Base-by-base conservation (phyloP, 202 grass and related monocot species). In the Hordeum pubiflorum region DNA sequence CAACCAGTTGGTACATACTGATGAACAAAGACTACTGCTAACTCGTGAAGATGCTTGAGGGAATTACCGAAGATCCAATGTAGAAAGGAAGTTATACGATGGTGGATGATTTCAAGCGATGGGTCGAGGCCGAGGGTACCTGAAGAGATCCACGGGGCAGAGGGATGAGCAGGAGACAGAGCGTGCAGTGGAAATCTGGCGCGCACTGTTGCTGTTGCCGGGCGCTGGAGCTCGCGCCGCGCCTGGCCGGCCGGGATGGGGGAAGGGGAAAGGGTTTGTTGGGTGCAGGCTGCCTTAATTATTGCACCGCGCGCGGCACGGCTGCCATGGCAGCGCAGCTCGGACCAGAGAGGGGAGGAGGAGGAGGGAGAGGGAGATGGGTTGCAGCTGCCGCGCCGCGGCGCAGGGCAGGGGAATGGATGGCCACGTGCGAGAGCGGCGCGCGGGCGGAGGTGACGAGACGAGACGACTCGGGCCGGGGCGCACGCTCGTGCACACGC, bases 401-500 rank as follows among this genome's bases (percentile, higher is more conserved):
- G 44, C 11, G 74, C 69, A 56, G 78, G 26, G 79, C 56, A 58
- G 66, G n/a, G 58, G 87, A 72, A 73, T 71, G 63, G 80, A 73
- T 71, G 63, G 76, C 76, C 83, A 89, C 90, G 84, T 92, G 86
- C 86, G 83, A 65, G 80, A 83, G 83, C 90, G 72, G 86, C 83
- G 82, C 46, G 21, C 38, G 59, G 72, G 87, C 67, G 73, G 90
- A 97, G 81, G 88, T 90, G 93, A 90, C 90, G 75, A 82, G 93
- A 90, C 90, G 75, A 82, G 65, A 91, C 88, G 67, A 87, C 14
- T 91, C 87, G 89, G 32, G 55, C 68, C 22, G 33, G 64, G 64
- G 34, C 63, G 32, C 66, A 39, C 79, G 85, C 89, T 90, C 93
- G 93, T 96, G 93, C 90, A 85, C 93, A 96, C 93, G 88, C 90